Conservation (phyloP, 768 basidiomycete genomes). For the Heimioporus sp. region DNA sequence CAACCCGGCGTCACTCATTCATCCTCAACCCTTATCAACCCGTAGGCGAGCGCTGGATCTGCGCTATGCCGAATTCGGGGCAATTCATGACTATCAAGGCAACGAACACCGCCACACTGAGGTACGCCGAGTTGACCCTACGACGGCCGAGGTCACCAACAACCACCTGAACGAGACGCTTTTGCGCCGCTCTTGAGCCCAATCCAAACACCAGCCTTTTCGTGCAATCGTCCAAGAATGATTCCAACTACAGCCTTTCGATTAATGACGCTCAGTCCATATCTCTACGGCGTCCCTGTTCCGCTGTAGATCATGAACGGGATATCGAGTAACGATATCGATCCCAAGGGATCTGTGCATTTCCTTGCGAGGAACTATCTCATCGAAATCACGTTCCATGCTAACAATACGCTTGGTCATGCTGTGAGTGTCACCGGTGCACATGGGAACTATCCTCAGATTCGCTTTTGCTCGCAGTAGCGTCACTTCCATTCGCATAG, state of each 20-base stretch:
- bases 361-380: constrained; percentile 14
- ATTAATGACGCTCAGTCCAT: constrained; percentile 12
- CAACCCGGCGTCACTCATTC: constrained; percentile 48
- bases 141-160: not conserved
- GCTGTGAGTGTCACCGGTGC: constrained; percentile 28
- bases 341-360: constrained; percentile 11
- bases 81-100: constrained; percentile 24
- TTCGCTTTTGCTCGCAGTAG: not conserved
- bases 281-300: constrained; percentile 15
- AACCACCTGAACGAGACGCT: constrained; percentile 14
- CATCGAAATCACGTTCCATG: constrained; percentile 14
- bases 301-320: constrained; percentile 26
- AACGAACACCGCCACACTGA: constrained; percentile 13
- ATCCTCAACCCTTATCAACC: constrained; percentile 40
- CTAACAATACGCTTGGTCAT: constrained; percentile 4
- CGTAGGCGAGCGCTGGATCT: constrained; percentile 40
- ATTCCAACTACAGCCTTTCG: constrained; percentile 6
- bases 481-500: constrained; percentile 18
- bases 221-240: constrained; percentile 9
- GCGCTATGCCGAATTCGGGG: not conserved
- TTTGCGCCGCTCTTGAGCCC: constrained; percentile 14
- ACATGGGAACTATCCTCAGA: not conserved
- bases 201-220: constrained; percentile 21
- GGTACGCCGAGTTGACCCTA: constrained; percentile 18
- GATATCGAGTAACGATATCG: not conserved